Percentiles rank a stretch among this genome's conserved stretches.
These are phyloP conservation scores for Tothia fuscella DNA, from an alignment of 2,329 filamentous ascomycete genomes.

Conservation along the genomic window DNA sequence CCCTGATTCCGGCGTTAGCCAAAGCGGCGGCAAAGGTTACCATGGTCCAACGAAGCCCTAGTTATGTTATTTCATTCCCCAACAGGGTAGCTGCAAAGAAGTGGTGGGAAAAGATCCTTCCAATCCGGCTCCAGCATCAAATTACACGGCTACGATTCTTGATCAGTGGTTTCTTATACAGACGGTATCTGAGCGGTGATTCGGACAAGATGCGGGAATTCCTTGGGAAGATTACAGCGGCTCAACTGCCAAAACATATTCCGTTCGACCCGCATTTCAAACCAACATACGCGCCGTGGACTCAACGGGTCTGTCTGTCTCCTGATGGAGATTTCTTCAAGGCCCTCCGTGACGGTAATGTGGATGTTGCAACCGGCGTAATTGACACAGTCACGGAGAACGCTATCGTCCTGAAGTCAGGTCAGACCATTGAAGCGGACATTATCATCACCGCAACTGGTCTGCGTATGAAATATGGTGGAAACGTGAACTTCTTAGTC, in stretches of 20 bases:
- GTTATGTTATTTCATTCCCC: slow-evolving; percentile 49
- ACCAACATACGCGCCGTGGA: slow-evolving; percentile 42
- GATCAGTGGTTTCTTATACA: slow-evolving; percentile 35
- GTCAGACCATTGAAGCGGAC: slow-evolving; percentile 40
- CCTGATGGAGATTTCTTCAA: slow-evolving; percentile 49
- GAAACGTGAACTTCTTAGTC: slow-evolving; percentile 38
- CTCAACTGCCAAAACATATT: slow-evolving; percentile 38
- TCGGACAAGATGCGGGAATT: slow-evolving; percentile 37
- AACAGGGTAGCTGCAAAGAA: slow-evolving; percentile 12
- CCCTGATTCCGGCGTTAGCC: slow-evolving; percentile 58
- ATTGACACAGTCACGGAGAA: slow-evolving; percentile 39
- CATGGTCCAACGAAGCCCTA: slow-evolving; percentile 70
- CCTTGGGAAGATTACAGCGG: slow-evolving; percentile 34
- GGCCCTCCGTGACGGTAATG: slow-evolving; percentile 38
- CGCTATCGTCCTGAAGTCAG: slow-evolving; percentile 25
- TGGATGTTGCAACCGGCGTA: slow-evolving; percentile 41
- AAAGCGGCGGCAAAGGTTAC: slow-evolving; percentile 55
- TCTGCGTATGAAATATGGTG: slow-evolving; percentile 43
- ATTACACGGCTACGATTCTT: slow-evolving; percentile 42
- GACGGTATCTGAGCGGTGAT: slow-evolving; percentile 39
- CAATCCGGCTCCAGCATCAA: slow-evolving; percentile 21
- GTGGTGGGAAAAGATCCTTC: slow-evolving; percentile 7
- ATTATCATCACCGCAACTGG: slow-evolving; percentile 56
- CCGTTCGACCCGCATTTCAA: slow-evolving; percentile 34
- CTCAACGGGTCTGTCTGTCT: slow-evolving; percentile 66